Evolutionary conservation across 2,329 filamentous ascomycete species (phyloP).

Genomic region (Trichoderma koningii): DNA sequence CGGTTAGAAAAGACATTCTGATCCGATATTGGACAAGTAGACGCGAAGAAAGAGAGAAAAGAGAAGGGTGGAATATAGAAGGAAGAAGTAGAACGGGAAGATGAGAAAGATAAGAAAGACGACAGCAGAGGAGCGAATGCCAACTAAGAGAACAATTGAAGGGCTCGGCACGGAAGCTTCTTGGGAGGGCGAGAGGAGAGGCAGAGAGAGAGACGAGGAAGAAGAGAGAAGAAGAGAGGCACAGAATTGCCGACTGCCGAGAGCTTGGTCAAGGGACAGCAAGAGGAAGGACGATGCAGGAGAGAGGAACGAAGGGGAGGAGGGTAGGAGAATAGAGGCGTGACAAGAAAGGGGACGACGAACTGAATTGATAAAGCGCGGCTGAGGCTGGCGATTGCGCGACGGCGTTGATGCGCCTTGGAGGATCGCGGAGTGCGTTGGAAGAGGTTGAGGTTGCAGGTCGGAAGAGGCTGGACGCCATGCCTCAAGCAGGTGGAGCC

Average conservation of each 20-base stretch:
- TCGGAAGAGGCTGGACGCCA: slow-evolving; percentile 28
- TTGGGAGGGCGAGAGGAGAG: slow-evolving; percentile 18
- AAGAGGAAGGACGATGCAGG: slow-evolving; percentile 24
- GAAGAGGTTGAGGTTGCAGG: slow-evolving; percentile 25
- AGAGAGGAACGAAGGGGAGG: slow-evolving; percentile 22
- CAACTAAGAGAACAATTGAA: slow-evolving; percentile 6
- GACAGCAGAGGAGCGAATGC: slow-evolving; percentile 27
- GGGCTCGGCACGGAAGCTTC: slow-evolving; percentile 9
- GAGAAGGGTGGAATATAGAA: slow-evolving; percentile 31
- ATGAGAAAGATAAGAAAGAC: slow-evolving; percentile 33
- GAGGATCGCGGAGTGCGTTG: slow-evolving; percentile 15
- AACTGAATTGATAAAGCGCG: slow-evolving; percentile 41
- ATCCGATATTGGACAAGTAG: slow-evolving; percentile 35
- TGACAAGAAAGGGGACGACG: slow-evolving; percentile 34
- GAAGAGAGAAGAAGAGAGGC: slow-evolving; percentile 7
- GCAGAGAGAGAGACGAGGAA: not conserved
- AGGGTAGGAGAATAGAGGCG: slow-evolving; percentile 28
- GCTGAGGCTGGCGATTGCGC: slow-evolving; percentile 33
- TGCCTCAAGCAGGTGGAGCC: slow-evolving; percentile 23
- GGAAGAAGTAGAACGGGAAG: slow-evolving; percentile 30
- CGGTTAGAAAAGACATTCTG: slow-evolving; percentile 58
- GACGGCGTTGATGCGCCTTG: slow-evolving; percentile 32
- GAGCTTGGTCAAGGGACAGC: slow-evolving; percentile 20
- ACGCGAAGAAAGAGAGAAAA: slow-evolving; percentile 32
- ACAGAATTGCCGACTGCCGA: slow-evolving; percentile 26